phyloP scores from a whole-genome alignment of 2,329 filamentous ascomycete species.

The Aspergillus costaricaensis region DNA sequence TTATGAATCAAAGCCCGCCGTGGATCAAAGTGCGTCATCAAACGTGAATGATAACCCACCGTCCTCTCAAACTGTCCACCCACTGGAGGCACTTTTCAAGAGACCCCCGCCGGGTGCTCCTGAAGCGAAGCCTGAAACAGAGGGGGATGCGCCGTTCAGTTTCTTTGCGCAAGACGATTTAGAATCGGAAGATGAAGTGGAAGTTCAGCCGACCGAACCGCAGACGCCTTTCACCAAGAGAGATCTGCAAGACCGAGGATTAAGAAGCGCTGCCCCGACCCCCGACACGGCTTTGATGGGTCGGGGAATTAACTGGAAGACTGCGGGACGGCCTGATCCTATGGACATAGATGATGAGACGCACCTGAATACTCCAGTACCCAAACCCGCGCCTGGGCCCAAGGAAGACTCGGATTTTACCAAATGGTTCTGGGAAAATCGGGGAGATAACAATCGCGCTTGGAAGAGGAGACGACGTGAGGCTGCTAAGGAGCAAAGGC shows the following conservation, averaged over 20 bases:
- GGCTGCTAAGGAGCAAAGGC: conserved; percentile 60
- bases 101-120: conserved; percentile 52
- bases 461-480: conserved; percentile 60
- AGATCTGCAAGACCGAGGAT: conserved; percentile 66
- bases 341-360: conserved; percentile 29
- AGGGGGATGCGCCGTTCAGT: conserved; percentile 66
- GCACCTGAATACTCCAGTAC: conserved; percentile 28
- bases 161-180: conserved; percentile 70
- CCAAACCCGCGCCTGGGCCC: conserved; percentile 18
- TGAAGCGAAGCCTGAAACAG: conserved; percentile 40
- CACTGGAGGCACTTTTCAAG: conserved; percentile 91
- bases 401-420: conserved; percentile 58
- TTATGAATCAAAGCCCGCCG: conserved; percentile 14
- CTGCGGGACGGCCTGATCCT: conserved; percentile 18
- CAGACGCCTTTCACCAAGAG: conserved; percentile 81
- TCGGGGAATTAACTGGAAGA: conserved; percentile 35
- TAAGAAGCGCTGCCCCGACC: conserved; percentile 90
- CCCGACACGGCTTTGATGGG: conserved; percentile 84
- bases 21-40: conserved; percentile 17
- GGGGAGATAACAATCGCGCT: conserved; percentile 52
- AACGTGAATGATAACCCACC: conserved; percentile 7
- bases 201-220: conserved; percentile 51
- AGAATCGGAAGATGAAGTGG: conserved; percentile 50
- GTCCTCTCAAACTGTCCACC: conserved; percentile 62
- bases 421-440: conserved; percentile 62